Conservation (phyloP, 257 asterid genomes). For the Solanum gracilifrons region DNA sequence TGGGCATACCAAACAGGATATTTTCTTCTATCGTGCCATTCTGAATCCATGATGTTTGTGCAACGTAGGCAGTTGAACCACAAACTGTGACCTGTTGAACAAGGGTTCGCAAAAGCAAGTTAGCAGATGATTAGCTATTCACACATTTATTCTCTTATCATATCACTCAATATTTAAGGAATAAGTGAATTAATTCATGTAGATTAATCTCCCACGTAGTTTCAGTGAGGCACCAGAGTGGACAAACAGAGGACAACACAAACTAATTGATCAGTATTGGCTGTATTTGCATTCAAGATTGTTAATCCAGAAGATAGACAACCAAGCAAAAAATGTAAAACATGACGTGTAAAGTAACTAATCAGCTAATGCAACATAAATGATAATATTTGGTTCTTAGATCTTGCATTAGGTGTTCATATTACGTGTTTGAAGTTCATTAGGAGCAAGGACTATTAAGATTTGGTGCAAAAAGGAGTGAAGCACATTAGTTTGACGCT, state of each 20-base stretch:
- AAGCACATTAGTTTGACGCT: neutral
- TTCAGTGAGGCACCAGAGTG: neutral
- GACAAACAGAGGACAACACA: neutral
- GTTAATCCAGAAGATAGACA: neutral
- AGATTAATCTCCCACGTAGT: neutral
- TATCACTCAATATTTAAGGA: neutral
- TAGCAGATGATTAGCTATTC: neutral
- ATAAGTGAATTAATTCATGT: neutral
- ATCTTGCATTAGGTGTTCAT: neutral
- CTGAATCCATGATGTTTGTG: slow-evolving; percentile 96
- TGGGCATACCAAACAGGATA: slow-evolving; percentile 56
- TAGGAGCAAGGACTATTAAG: neutral
- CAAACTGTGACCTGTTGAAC: slow-evolving; percentile 56
- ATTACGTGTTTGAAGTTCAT: neutral
- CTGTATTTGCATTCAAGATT: neutral
- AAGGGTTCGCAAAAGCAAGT: neutral
- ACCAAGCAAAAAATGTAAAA: neutral
- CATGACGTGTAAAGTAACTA: neutral
- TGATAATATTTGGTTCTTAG: neutral
- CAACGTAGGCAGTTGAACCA: slow-evolving; percentile 91
- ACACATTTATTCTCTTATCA: neutral
- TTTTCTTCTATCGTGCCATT: slow-evolving; percentile 89
- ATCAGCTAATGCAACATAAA: neutral
- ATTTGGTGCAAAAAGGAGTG: neutral
- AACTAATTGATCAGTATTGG: neutral